Conservation (phyloP, 2,329 filamentous ascomycete genomes). For the Phialophora chinensis region DNA sequence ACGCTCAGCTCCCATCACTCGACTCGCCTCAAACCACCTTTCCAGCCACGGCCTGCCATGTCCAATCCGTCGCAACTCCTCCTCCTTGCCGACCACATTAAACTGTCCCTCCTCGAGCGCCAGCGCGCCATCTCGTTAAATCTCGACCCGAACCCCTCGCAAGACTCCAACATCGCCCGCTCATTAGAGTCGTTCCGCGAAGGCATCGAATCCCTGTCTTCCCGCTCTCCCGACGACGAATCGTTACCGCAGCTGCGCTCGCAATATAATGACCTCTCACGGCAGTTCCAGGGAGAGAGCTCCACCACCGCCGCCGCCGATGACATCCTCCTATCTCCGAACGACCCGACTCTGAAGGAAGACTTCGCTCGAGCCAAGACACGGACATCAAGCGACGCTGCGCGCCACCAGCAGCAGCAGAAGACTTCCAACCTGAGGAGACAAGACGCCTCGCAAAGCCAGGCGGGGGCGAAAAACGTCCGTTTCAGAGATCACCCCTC, state of each 20-base stretch:
- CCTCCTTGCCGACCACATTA: conserved; percentile 94
- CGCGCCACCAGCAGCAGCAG: conserved; percentile 37
- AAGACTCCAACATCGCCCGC: conserved; percentile 86
- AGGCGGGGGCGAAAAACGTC: conserved; percentile 70
- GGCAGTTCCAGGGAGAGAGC: conserved; percentile 75
- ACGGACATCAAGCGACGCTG: conserved; percentile 34
- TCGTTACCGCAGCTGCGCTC: conserved; percentile 66
- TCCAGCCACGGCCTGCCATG: conserved; percentile 45
- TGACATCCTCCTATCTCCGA: conserved; percentile 63
- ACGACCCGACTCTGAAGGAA: conserved; percentile 65
- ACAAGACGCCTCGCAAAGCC: conserved; percentile 45
- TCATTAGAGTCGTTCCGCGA: conserved; percentile 86
- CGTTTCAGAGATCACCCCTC: conserved; percentile 76
- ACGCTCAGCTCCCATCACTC: background rate
- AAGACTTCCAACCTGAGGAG: conserved; percentile 38
- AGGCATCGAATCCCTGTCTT: conserved; percentile 73
- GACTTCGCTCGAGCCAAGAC: conserved; percentile 69
- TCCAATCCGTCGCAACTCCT: conserved; percentile 75
- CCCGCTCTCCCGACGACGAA: conserved; percentile 40
- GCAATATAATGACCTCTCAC: conserved; percentile 76
- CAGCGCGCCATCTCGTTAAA: conserved; percentile 83
- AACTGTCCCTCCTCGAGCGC: conserved; percentile 90
- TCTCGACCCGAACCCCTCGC: conserved; percentile 72
- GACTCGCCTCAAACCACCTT: conserved; percentile 16
- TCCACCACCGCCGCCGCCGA: conserved; percentile 56